A percentile compares a stretch with the other conserved stretches of the same genome.
phyloP scores from a whole-genome alignment of 2,329 filamentous ascomycete species.

The Aspergillus intermedius region DNA sequence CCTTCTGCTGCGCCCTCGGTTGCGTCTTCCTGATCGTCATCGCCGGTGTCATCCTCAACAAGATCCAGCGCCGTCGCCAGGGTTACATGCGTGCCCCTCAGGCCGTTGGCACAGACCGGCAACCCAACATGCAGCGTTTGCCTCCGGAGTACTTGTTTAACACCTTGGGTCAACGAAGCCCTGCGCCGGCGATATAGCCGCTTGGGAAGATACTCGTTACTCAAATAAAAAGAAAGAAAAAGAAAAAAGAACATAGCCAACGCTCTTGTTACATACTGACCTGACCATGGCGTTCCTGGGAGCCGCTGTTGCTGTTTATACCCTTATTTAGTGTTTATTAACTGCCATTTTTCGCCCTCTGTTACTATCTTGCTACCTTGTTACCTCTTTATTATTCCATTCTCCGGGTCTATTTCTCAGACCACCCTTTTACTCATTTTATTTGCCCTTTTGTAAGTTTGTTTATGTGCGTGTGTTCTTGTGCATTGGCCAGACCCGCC shows the following conservation, averaged over 20 bases:
- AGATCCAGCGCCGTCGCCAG: conserved; percentile 42
- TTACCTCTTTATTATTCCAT: too few species aligned
- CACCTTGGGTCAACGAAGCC: conserved; percentile 29
- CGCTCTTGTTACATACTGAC: too few species aligned
- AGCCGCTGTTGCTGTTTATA: conserved; percentile 1
- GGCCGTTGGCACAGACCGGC: conserved; percentile 40
- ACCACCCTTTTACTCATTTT: too few species aligned
- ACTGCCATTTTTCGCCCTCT: too few species aligned
- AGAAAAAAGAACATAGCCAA: background rate
- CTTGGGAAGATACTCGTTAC: background rate
- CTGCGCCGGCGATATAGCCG: conserved; percentile 30
- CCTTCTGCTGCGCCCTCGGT: conserved; percentile 43
- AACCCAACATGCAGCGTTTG: conserved; percentile 40
- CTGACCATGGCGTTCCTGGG: background rate
- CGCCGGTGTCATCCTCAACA: conserved; percentile 42
- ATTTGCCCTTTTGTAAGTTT: too few species aligned
- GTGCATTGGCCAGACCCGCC: too few species aligned
- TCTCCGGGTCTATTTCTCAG: too few species aligned
- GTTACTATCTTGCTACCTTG: too few species aligned
- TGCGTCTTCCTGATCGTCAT: conserved; percentile 44
- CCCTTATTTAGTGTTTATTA: too few species aligned
- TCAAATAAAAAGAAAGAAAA: conserved; percentile 2
- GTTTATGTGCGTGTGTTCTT: too few species aligned
- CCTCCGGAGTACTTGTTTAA: conserved; percentile 44
- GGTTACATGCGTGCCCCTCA: conserved; percentile 42